These are phyloP conservation scores for Mucor plumbeus DNA, from an alignment of 371 early-diverging fungal species.

Conservation along the genomic window DNA sequence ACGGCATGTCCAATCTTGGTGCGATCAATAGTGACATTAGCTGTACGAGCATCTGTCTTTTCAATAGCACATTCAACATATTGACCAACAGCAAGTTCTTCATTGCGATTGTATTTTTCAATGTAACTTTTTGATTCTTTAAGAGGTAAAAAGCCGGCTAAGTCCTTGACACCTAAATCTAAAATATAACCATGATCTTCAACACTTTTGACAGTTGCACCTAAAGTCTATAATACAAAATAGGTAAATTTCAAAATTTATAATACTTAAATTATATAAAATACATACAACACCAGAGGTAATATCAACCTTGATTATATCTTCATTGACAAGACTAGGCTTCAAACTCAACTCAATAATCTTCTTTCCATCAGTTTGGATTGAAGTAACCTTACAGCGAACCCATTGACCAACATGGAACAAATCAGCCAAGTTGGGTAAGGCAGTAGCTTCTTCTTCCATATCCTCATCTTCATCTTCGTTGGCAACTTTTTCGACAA, in stretches of 20 bases:
- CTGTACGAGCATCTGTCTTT: conserved; percentile 59
- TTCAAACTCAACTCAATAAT: conserved; percentile 74
- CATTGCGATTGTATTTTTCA: conserved; percentile 53
- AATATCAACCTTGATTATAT: conserved; percentile 58
- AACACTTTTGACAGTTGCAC: conserved; percentile 68
- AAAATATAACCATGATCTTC: conserved; percentile 89
- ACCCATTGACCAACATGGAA: conserved; percentile 82
- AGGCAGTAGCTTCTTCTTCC: conserved; percentile 29
- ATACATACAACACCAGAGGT: conserved; percentile 63
- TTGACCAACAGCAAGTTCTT: conserved; percentile 69
- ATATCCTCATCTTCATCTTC: conserved; percentile 56
- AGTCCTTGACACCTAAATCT: conserved; percentile 68
- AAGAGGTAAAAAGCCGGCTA: conserved; percentile 71
- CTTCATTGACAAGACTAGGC: conserved; percentile 69
- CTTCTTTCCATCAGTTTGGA: conserved; percentile 53
- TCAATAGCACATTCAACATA: conserved; percentile 63
- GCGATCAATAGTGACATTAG: conserved; percentile 65
- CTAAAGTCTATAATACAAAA: conserved; percentile 48
- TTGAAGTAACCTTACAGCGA: conserved; percentile 61
- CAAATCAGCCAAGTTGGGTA: conserved; percentile 64
- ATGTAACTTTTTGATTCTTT: conserved; percentile 63
- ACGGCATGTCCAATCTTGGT: conserved; percentile 53
- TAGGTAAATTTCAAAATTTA: background rate
- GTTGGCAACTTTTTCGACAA: conserved; percentile 71
- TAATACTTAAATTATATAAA: background rate